phyloP scores from a whole-genome alignment of 495 filamentous ascomycete genomes.

The Penicillium atrosanguineum region DNA sequence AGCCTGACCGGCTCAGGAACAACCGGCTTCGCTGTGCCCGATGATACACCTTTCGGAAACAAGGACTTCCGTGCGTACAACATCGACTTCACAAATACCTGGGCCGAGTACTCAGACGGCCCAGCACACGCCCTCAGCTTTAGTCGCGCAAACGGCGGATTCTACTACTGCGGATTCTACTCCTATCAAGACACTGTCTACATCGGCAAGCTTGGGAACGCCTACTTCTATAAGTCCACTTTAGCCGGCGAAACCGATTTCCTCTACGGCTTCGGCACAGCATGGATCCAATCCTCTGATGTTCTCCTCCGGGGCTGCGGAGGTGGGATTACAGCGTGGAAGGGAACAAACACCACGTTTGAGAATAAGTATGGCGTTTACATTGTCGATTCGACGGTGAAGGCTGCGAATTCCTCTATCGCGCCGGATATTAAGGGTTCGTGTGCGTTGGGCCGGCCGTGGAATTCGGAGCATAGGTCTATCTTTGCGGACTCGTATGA shows the following conservation, averaged over 20 bases:
- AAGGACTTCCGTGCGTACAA: slow-evolving; percentile 58
- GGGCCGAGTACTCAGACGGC: slow-evolving; percentile 47
- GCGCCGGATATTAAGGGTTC: slow-evolving; percentile 40
- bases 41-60: slow-evolving; percentile 56
- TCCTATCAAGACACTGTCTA: slow-evolving; percentile 63
- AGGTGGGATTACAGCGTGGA: slow-evolving; percentile 65
- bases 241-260: slow-evolving; percentile 63
- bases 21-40: slow-evolving; percentile 54
- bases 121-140: slow-evolving; percentile 55
- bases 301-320: slow-evolving; percentile 54
- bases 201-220: slow-evolving; percentile 58
- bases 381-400: slow-evolving; percentile 48
- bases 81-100: slow-evolving; percentile 58
- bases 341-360: slow-evolving; percentile 62
- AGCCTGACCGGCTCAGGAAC: slow-evolving; percentile 55
- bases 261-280: slow-evolving; percentile 54
- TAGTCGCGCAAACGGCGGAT: slow-evolving; percentile 56
- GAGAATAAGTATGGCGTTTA: slow-evolving; percentile 63
- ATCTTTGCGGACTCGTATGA: slow-evolving; percentile 53
- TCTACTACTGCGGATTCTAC: slow-evolving; percentile 57
- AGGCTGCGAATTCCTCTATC: slow-evolving; percentile 51
- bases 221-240: slow-evolving; percentile 53
- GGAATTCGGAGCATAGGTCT: slow-evolving; percentile 53
- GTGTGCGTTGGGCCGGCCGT: slow-evolving; percentile 59
- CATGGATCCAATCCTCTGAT: slow-evolving; percentile 42